Conservation (phyloP, 2,329 filamentous ascomycete genomes). For the Pseudonectria buxi region DNA sequence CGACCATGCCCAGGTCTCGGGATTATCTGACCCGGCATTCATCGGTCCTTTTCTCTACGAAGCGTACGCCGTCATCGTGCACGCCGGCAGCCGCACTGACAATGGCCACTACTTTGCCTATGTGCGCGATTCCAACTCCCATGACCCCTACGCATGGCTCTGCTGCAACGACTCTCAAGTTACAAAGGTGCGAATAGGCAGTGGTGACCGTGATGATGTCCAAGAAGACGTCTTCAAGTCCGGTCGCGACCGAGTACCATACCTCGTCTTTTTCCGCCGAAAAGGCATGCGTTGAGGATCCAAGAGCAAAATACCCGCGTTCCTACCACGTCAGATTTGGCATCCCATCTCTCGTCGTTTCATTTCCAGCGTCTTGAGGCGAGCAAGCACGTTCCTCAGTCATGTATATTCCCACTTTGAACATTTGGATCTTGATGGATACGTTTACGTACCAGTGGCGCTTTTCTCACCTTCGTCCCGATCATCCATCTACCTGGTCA, state of each 20-base stretch:
- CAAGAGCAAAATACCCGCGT: not conserved
- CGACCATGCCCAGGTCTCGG: constrained; percentile 21
- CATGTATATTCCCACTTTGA: too few species aligned
- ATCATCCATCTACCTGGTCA: too few species aligned
- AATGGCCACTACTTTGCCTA: constrained; percentile 77
- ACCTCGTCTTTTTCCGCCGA: constrained; percentile 40
- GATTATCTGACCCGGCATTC: constrained; percentile 35
- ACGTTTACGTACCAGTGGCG: too few species aligned
- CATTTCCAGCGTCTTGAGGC: not conserved
- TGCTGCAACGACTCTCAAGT: constrained; percentile 41
- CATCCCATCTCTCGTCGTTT: too few species aligned
- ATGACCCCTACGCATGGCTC: constrained; percentile 40
- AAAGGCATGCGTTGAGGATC: constrained; percentile 23
- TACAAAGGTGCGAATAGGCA: constrained; percentile 35
- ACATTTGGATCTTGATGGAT: too few species aligned
- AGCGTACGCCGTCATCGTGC: constrained; percentile 77
- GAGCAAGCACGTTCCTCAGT: constrained; percentile 1
- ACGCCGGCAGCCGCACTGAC: constrained; percentile 60
- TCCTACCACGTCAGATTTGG: not conserved
- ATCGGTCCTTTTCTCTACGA: constrained; percentile 66
- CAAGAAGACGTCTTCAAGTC: constrained; percentile 34
- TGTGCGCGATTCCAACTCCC: constrained; percentile 49
- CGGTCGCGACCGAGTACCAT: constrained; percentile 34
- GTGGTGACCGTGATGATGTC: constrained; percentile 27
- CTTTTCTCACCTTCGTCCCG: too few species aligned